Percentiles rank a stretch among this genome's conserved stretches.
These are phyloP conservation scores for Phylloporus sp. DNA, from an alignment of 1,284 basidiomycete species.

Conservation along the genomic window DNA sequence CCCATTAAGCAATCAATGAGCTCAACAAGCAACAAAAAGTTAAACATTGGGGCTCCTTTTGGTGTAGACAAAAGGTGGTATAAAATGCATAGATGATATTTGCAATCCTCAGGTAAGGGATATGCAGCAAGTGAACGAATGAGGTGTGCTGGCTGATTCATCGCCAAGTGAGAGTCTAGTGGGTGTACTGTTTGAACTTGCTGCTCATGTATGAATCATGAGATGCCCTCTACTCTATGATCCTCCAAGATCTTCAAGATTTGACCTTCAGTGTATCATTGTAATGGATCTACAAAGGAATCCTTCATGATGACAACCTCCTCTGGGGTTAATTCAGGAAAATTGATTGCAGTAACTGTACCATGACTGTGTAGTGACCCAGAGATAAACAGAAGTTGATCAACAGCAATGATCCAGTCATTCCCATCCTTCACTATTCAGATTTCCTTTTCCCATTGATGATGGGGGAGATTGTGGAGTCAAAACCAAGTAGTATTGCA, in stretches of 20 bases:
- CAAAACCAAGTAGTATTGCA: not conserved
- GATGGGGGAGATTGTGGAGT: not conserved
- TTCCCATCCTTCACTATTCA: not conserved
- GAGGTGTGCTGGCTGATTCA: not conserved
- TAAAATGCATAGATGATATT: not conserved
- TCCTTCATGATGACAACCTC: not conserved
- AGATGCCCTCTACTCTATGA: not conserved
- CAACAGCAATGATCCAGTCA: not conserved
- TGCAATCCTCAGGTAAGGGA: not conserved
- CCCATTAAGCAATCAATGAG: not conserved
- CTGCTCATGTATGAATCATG: not conserved
- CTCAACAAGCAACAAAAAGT: not conserved
- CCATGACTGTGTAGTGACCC: too few relatives aligned
- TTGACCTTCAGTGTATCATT: not conserved
- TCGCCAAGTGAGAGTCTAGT: not conserved
- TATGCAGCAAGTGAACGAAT: not conserved
- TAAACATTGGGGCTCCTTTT: not conserved
- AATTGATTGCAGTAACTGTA: not conserved
- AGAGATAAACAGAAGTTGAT: too few relatives aligned
- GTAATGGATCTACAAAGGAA: not conserved
- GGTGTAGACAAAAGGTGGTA: not conserved
- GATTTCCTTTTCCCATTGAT: not conserved
- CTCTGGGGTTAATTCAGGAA: not conserved
- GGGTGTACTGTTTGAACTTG: not conserved
- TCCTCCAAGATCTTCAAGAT: not conserved